phyloP scores from a whole-genome alignment of 257 asterid genomes.

The Salvia splendens region DNA sequence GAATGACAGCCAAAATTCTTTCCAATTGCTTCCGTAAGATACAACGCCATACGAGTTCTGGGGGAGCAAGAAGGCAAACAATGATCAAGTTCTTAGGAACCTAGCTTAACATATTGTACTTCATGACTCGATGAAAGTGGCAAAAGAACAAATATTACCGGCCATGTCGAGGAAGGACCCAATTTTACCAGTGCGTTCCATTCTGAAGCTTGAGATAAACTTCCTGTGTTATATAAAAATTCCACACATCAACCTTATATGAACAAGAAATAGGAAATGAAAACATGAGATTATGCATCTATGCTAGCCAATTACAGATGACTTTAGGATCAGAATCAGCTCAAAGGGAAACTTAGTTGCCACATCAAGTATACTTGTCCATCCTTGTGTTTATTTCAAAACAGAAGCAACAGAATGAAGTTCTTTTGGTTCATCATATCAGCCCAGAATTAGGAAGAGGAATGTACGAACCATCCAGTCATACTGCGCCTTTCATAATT shows the following conservation, averaged over 20 bases:
- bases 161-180: constrained; percentile 73
- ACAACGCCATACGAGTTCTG: constrained; percentile 95
- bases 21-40: constrained; percentile 73
- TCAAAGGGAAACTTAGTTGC: constrained; percentile 18
- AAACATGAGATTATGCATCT: neutral
- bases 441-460: constrained; percentile 33
- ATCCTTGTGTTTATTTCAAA: constrained; percentile 22
- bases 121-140: constrained; percentile 20
- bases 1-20: constrained; percentile 70
- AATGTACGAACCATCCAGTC: constrained; percentile 84
- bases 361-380: constrained; percentile 18
- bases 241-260: constrained; percentile 18
- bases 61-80: constrained; percentile 27
- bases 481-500: constrained; percentile 78
- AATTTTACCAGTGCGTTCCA: constrained; percentile 67
- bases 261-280: constrained; percentile 22
- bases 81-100: constrained; percentile 24
- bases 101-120: constrained; percentile 17
- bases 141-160: constrained; percentile 48
- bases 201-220: constrained; percentile 82
- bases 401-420: constrained; percentile 2
- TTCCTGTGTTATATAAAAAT: constrained; percentile 62
- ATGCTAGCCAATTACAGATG: constrained; percentile 1
- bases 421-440: neutral
- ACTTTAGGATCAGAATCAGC: constrained; percentile 14